These are phyloP conservation scores for Cadophora sp. DNA, from an alignment of 2,329 filamentous ascomycete genomes.

Conservation along the genomic window DNA sequence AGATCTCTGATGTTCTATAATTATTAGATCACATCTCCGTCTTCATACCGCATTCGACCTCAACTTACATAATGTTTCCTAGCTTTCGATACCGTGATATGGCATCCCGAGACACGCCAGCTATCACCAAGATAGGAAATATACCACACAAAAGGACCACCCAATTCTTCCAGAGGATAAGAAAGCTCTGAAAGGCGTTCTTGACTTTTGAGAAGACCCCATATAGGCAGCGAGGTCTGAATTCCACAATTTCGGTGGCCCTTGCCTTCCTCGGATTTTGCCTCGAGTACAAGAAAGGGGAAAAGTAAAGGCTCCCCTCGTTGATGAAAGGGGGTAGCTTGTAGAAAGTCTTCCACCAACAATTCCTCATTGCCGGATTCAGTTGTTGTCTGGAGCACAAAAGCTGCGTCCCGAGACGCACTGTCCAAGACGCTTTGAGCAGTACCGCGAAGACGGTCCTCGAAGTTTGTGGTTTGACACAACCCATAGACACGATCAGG, in stretches of 20 bases:
- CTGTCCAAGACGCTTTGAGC: too few relatives aligned
- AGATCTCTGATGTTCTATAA: constrained; percentile 7
- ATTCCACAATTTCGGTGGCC: not conserved
- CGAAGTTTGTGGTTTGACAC: too few relatives aligned
- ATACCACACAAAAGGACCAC: not conserved
- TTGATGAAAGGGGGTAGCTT: not conserved
- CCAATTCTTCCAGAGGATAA: not conserved
- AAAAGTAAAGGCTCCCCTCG: not conserved
- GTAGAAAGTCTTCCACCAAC: not conserved
- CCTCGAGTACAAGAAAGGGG: not conserved
- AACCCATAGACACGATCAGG: too few relatives aligned
- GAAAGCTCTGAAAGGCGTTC: not conserved
- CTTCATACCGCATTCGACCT: too few relatives aligned
- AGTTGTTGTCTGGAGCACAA: not conserved
- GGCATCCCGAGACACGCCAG: not conserved
- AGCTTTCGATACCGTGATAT: not conserved
- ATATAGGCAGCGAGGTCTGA: not conserved
- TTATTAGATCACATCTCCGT: too few relatives aligned
- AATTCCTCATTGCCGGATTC: not conserved
- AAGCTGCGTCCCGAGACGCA: too few relatives aligned
- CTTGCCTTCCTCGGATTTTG: not conserved
- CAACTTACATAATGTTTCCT: not conserved
- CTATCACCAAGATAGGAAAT: not conserved
- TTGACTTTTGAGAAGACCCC: not conserved
- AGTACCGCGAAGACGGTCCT: too few relatives aligned